These are phyloP conservation scores for Dioscorea alata DNA, from an alignment of 106 monocot genomes.

Conservation along the genomic window DNA sequence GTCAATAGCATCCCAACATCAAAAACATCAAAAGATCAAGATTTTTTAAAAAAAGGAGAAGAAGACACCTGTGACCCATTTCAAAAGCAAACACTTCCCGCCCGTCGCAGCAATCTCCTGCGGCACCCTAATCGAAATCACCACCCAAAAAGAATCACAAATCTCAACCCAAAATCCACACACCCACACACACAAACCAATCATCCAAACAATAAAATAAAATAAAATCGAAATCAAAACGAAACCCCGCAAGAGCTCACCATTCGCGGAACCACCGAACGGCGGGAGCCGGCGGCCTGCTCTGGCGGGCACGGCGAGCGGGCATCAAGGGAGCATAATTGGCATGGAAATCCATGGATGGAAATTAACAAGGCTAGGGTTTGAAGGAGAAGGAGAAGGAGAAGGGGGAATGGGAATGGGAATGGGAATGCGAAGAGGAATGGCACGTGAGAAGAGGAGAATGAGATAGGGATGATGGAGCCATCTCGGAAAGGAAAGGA, in stretches of 20 bases:
- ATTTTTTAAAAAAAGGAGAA: background rate
- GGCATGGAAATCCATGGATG: background rate
- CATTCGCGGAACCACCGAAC: constrained; percentile 58
- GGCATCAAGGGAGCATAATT: background rate
- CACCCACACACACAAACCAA: background rate
- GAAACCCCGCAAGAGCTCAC: constrained; percentile 11
- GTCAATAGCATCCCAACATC: no score
- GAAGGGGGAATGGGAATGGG: background rate
- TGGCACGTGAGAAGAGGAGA: no score
- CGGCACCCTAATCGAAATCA: constrained; percentile 54
- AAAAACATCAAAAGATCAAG: no score
- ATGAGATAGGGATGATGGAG: no score
- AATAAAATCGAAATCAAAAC: background rate
- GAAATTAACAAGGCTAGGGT: constrained; percentile 1
- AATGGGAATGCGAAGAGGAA: no score
- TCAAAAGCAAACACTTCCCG: constrained; percentile 44
- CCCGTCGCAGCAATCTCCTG: constrained; percentile 39
- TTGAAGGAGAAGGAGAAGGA: background rate
- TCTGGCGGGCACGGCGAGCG: constrained; percentile 3
- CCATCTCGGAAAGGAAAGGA: no score
- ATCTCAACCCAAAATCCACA: background rate
- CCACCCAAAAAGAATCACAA: constrained; percentile 6
- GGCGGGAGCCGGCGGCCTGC: constrained; percentile 17
- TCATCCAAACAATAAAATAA: background rate
- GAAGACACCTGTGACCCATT: constrained; percentile 63